These are phyloP conservation scores for Dionaea muscipula DNA, from an alignment of 179 eudicot species.

Conservation along the genomic window DNA sequence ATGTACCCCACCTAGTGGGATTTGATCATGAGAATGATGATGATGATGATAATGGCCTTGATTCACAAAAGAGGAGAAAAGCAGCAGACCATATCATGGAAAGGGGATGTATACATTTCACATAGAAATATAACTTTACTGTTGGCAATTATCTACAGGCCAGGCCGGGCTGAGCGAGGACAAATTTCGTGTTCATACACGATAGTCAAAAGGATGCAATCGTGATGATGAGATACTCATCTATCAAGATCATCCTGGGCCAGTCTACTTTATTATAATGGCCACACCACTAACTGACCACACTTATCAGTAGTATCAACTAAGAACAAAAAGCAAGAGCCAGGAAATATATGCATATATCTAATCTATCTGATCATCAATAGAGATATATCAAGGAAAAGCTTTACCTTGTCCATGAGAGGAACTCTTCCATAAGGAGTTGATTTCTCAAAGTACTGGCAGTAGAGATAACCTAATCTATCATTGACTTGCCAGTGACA, in stretches of 20 bases:
- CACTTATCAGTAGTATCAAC: too few species aligned
- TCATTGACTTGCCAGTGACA: constrained; percentile 47
- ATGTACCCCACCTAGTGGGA: not conserved
- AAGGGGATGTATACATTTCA: not conserved
- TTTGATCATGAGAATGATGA: not conserved
- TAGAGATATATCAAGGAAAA: too few species aligned
- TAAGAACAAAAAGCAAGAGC: too few species aligned
- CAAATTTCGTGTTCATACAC: not conserved
- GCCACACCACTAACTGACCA: too few species aligned
- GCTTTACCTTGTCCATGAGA: constrained; percentile 89
- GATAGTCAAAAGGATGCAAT: not conserved
- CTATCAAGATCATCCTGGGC: not conserved
- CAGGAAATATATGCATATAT: too few species aligned
- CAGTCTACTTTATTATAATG: too few species aligned
- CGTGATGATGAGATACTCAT: too few species aligned
- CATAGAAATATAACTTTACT: too few species aligned
- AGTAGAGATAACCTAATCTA: constrained; percentile 70
- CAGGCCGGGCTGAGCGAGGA: not conserved
- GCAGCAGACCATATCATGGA: too few species aligned
- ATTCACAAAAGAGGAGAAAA: too few species aligned
- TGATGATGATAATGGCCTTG: too few species aligned
- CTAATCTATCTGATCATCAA: too few species aligned
- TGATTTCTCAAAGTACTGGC: constrained; percentile 72
- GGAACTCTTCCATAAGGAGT: constrained; percentile 92
- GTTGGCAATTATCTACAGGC: not conserved